Conservation (phyloP, 352 stramenopile species). For the Saprolegnia parasitica region DNA sequence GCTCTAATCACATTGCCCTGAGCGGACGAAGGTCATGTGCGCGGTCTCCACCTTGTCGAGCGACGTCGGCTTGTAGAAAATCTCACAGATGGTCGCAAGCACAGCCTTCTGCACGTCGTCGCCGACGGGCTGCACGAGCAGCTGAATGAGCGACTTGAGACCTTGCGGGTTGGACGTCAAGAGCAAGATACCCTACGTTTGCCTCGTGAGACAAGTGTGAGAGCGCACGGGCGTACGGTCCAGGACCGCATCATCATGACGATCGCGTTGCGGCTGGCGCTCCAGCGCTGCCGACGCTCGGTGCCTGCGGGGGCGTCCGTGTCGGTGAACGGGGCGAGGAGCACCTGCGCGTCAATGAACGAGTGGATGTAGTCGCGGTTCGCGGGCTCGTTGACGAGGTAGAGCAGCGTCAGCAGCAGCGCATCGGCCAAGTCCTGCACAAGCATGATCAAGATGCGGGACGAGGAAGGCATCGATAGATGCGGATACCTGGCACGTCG, state of each 20-base stretch:
- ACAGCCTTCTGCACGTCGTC: conserved; percentile 87
- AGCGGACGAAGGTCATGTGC: background rate
- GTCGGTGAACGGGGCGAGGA: conserved; percentile 85
- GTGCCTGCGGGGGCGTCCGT: conserved; percentile 79
- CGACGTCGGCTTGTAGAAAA: conserved; percentile 82
- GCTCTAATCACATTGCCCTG: background rate
- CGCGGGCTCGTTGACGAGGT: conserved; percentile 78
- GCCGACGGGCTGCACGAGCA: conserved; percentile 81
- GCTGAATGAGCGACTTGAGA: conserved; percentile 76
- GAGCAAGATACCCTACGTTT: conserved; percentile 66
- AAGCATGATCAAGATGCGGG: background rate
- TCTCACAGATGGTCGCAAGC: conserved; percentile 83
- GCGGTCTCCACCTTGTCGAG: conserved; percentile 61
- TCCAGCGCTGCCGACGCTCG: conserved; percentile 82
- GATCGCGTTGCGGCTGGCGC: conserved; percentile 84
- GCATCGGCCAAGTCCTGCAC: conserved; percentile 70
- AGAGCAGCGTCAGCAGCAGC: conserved; percentile 77
- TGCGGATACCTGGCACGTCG: conserved; percentile 57
- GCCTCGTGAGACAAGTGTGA: background rate
- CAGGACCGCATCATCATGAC: conserved; percentile 89
- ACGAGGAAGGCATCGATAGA: background rate
- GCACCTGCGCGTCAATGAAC: conserved; percentile 83
- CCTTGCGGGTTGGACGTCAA: conserved; percentile 85
- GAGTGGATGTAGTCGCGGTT: conserved; percentile 83
- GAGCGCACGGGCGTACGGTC: conserved; percentile 65